These are phyloP conservation scores for Candida gigantensis DNA, from an alignment of 1,139 yeast genomes.

Conservation along the genomic window DNA sequence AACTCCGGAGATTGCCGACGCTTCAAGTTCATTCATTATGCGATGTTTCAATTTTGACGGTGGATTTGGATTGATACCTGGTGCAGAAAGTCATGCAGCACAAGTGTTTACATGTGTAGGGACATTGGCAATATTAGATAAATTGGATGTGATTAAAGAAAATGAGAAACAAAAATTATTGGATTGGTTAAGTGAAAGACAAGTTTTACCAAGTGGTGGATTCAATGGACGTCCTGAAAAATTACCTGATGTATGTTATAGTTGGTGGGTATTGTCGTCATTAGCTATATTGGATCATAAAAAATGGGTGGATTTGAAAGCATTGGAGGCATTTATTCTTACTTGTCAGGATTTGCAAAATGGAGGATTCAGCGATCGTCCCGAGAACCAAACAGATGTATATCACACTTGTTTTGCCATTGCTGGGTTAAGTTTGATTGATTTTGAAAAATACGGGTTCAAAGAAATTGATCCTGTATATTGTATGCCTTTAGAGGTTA, in stretches of 20 bases:
- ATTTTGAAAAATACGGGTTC: constrained; percentile 49
- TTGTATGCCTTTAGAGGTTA: constrained; percentile 68
- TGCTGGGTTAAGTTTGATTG: constrained; percentile 79
- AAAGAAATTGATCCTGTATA: constrained; percentile 77
- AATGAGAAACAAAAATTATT: constrained; percentile 46
- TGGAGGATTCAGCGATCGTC: constrained; percentile 94
- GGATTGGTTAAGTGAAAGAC: constrained; percentile 86
- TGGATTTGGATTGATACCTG: constrained; percentile 91
- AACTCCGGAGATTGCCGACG: constrained; percentile 58
- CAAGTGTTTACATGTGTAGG: constrained; percentile 89
- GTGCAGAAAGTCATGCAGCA: constrained; percentile 94
- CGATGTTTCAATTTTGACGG: constrained; percentile 91
- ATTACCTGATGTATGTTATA: constrained; percentile 92
- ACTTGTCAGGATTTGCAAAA: constrained; percentile 71
- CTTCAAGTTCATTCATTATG: constrained; percentile 65
- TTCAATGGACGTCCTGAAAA: constrained; percentile 96
- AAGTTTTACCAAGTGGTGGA: constrained; percentile 80
- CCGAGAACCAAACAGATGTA: constrained; percentile 88
- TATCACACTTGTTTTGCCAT: constrained; percentile 91
- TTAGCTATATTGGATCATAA: constrained; percentile 65
- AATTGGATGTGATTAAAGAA: constrained; percentile 53
- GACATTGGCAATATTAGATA: constrained; percentile 66
- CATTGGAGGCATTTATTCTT: constrained; percentile 66
- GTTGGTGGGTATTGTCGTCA: constrained; percentile 96
- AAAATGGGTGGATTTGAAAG: constrained; percentile 72